Conservation (phyloP, 371 early-diverging fungal species). For the Paraphysoderma sedebokerense region DNA sequence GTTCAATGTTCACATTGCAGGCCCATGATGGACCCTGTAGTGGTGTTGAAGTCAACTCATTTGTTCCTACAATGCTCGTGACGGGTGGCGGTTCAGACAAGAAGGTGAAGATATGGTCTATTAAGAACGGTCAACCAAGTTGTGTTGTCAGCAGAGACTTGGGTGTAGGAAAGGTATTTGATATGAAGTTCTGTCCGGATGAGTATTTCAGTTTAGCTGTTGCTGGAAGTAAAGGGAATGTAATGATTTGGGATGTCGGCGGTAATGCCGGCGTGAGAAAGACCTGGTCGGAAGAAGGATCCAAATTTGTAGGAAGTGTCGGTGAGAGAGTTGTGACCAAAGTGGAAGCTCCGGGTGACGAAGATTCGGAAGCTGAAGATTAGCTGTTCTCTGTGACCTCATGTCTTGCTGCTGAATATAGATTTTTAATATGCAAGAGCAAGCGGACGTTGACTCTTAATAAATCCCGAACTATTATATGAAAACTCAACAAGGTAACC, state of each 20-base stretch:
- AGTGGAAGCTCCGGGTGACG: neutral
- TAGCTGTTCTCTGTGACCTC: too few species aligned
- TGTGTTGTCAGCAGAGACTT: constrained; percentile 66
- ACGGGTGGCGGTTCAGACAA: constrained; percentile 90
- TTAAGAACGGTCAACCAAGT: constrained; percentile 46
- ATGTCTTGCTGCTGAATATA: too few species aligned
- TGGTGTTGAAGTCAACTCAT: constrained; percentile 64
- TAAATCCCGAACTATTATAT: too few species aligned
- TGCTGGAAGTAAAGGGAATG: constrained; percentile 70
- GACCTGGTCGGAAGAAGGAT: too few species aligned
- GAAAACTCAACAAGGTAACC: too few species aligned
- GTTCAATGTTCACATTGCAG: constrained; percentile 67
- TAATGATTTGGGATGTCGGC: constrained; percentile 79
- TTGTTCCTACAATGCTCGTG: constrained; percentile 55
- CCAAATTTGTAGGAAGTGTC: too few species aligned
- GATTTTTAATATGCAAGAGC: too few species aligned
- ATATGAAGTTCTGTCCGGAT: constrained; percentile 1
- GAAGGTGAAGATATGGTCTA: constrained; percentile 80
- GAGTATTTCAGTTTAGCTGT: constrained; percentile 34
- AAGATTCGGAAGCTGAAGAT: neutral
- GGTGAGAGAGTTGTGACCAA: neutral
- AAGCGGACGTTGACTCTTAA: too few species aligned
- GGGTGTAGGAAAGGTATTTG: constrained; percentile 21
- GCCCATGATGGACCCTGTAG: constrained; percentile 84
- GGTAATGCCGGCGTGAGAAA: constrained; percentile 62